Base-by-base conservation (phyloP, 306 rosid genomes). In the Gastrolobium bilobum region DNA sequence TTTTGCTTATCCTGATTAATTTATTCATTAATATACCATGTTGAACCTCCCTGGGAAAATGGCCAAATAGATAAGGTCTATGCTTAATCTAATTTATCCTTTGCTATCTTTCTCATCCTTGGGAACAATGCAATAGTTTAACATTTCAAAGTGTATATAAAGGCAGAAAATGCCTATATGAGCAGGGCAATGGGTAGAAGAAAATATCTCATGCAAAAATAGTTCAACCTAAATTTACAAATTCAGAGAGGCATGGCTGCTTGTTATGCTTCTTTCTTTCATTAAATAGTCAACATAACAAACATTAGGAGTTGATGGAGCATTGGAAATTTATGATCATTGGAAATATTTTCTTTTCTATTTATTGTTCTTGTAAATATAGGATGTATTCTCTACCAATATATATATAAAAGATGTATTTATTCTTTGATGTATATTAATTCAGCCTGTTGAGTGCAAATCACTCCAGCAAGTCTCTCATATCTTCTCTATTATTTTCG, bases 51-150 rank as follows among this genome's bases (percentile, higher is more conserved):
- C 4, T 63, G 38, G 51, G 39, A 31, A 62, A 66, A 69, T 9
- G 46, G 53, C 44, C 30, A 51, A 52, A 64, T 57, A 66, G 48
- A 79, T 67, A 54, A 64, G 46, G 50, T 35, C 46, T 29, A 63
- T 54, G 76, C 6, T 76, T 75, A 37, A 74, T 35, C 14, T 66
- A 50, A 38, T 54, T 52, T 51, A 26, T 15, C 10, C 65, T 38
- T 35, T 29, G 30, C 57, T 66, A 47, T 77, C 47, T 59, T 13
- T 50, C 35, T 52, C 73, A 33, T 71, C 40, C 56, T 11, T 66
- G 37, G 54, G 29, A 72, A 47, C 52, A 54, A 74, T 34, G 53
- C 50, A 13, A 47, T 77, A 50, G 57, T 51, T 73, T 65, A 67
- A 7, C 10, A 71, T 77, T 70, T 76, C 38, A 68, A 46, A 58